These are phyloP conservation scores for Neurospora discreta DNA, from an alignment of 495 filamentous ascomycete species.

Conservation along the genomic window DNA sequence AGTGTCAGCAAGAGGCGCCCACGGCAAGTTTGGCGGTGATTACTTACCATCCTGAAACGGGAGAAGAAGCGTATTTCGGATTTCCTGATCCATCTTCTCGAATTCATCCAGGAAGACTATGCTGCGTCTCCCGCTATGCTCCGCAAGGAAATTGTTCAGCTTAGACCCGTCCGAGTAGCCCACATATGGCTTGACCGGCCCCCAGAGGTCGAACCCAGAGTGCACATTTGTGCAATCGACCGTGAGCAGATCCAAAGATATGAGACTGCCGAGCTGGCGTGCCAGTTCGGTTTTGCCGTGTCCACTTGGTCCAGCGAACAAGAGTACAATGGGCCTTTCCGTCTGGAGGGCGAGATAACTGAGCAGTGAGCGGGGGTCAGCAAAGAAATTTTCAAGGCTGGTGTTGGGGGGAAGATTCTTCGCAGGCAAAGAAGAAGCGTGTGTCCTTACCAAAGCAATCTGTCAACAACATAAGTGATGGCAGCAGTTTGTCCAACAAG, in stretches of 20 bases:
- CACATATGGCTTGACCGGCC: conserved; percentile 24
- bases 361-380: conserved; percentile 10
- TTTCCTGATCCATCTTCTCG: conserved; percentile 39
- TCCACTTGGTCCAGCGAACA: conserved; percentile 39
- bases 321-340: conserved; percentile 26
- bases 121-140: conserved; percentile 25
- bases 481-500: conserved; percentile 36
- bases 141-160: conserved; percentile 35
- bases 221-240: conserved; percentile 36
- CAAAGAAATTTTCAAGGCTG: neutral
- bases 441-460: neutral
- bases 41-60: conserved; percentile 35
- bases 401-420: neutral
- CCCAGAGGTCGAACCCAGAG: conserved; percentile 35
- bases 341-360: conserved; percentile 15
- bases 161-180: too few species aligned
- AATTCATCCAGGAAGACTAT: conserved; percentile 50
- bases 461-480: conserved; percentile 19
- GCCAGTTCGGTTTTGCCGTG: conserved; percentile 46
- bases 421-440: neutral
- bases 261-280: conserved; percentile 27
- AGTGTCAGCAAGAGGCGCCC: neutral
- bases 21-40: neutral
- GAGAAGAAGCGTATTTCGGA: conserved; percentile 31
- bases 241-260: conserved; percentile 28